Base-by-base conservation (phyloP, 768 basidiomycete genomes). In the Hericium coralloides region DNA sequence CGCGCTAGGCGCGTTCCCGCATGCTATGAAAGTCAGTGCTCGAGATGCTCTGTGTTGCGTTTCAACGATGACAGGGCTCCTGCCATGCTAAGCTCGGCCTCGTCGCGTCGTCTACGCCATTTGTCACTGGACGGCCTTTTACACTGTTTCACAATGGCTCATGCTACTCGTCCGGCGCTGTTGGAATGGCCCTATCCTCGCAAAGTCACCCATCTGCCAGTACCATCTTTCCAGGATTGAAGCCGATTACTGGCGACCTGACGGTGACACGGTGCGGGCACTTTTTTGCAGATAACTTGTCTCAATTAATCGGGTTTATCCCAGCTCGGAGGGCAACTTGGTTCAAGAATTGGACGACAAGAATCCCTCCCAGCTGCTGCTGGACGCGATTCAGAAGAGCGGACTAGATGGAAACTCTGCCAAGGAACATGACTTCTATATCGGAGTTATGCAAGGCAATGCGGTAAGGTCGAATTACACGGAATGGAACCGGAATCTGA, bases 21-120 rank as follows among this genome's bases (percentile, higher is more conserved):
- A 61, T 17, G 74, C 82, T 5, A 72, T 72, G 20, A 79, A 82
- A 72, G 84, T 83, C 31, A 53, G 77, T 70, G 14, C 47, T 38
- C 10, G 48, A 15, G 22, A 22, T 45, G 17, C 48, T 23, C 18
- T 49, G 17, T 23, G 14, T 49, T 22, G 18, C 17, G n/a, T 31
- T 31, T 31, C 31, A 9, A 31, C 31, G 14, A 20, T 49, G n/a
- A 49, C 48, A 14, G 17, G 48, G 45, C 10, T 37, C 6, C 50
- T 47, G 36, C 57, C 36, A 15, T 54, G n/a, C 49, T 17, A 64
- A 89, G 82, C 69, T 89, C 53, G 87, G 88, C 4, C 74, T 91
- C 18, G 68, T 86, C 20, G 85, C 83, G 0, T 75, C 88, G 0
- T 84, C 88, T 2, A 92, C 90, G 2, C 88, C 89, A 0, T 92